Conservation (phyloP, 208 protist genomes). For the Porcisia deanei region DNA sequence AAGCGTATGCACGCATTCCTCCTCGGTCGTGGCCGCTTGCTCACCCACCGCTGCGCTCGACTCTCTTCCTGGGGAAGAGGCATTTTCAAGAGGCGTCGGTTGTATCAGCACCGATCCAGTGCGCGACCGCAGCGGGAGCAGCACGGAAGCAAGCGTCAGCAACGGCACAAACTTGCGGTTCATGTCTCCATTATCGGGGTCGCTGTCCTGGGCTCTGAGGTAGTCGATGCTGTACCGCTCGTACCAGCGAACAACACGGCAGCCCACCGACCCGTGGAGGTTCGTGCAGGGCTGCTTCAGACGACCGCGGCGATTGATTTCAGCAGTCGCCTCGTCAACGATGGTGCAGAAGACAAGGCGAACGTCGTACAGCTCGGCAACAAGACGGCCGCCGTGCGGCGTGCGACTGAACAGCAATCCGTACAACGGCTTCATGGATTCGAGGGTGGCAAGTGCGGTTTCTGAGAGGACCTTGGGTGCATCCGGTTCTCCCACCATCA, state of each 20-base stretch:
- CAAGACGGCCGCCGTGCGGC: slow-evolving; percentile 42
- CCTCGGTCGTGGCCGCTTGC: not conserved
- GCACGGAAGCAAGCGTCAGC: slow-evolving; percentile 68
- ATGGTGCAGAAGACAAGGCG: slow-evolving; percentile 41
- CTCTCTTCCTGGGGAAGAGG: not conserved
- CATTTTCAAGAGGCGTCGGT: not conserved
- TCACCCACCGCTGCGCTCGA: slow-evolving; percentile 1
- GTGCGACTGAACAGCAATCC: slow-evolving; percentile 42
- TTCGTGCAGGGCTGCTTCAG: slow-evolving; percentile 41
- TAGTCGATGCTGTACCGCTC: slow-evolving; percentile 65
- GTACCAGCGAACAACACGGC: slow-evolving; percentile 53
- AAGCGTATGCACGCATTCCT: not conserved
- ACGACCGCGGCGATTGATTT: slow-evolving; percentile 17
- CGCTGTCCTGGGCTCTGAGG: slow-evolving; percentile 46
- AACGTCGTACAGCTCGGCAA: slow-evolving; percentile 44
- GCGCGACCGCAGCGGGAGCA: slow-evolving; percentile 51
- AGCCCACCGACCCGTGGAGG: slow-evolving; percentile 59
- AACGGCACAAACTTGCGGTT: slow-evolving; percentile 59
- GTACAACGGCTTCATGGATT: slow-evolving; percentile 17
- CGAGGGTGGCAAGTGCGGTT: not conserved
- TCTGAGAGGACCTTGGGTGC: not conserved
- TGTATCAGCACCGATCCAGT: slow-evolving; percentile 16
- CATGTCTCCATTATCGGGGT: slow-evolving; percentile 35
- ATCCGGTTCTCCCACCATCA: not conserved
- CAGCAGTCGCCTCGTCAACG: slow-evolving; percentile 33